phyloP scores from a whole-genome alignment of 148 eudicot species.

The Vaccinium vitisidaea region DNA sequence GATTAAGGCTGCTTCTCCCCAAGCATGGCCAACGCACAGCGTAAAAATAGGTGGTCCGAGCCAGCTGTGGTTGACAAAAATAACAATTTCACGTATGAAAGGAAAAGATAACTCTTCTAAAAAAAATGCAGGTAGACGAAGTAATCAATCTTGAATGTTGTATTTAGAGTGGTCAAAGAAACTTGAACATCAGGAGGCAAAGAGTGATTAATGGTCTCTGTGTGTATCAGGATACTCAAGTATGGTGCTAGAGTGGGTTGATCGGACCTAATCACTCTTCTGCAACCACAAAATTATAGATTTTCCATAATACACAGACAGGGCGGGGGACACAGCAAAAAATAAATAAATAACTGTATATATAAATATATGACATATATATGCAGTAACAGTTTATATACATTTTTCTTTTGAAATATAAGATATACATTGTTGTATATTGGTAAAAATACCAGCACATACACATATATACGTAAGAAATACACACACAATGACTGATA shows the following conservation, averaged over 20 bases:
- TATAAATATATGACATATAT: no score
- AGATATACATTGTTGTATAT: no score
- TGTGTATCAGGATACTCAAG: neutral
- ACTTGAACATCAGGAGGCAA: neutral
- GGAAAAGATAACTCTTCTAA: neutral
- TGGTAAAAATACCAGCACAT: no score
- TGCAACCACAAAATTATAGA: neutral
- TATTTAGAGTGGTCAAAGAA: neutral
- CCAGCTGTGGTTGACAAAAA: slow-evolving; percentile 40
- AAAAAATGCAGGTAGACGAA: neutral
- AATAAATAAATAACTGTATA: no score
- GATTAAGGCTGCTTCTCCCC: slow-evolving; percentile 98
- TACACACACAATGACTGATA: no score
- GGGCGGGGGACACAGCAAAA: no score
- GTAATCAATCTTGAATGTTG: neutral
- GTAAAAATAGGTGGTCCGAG: slow-evolving; percentile 80
- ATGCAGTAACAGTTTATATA: no score
- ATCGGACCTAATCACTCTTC: neutral
- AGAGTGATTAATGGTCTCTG: neutral
- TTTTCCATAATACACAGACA: neutral
- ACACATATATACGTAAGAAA: no score
- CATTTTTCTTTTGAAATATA: no score
- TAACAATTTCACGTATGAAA: neutral
- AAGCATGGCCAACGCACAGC: slow-evolving; percentile 93
- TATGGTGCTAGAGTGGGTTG: neutral